A percentile compares a stretch with the other conserved stretches of the same genome.
Evolutionary conservation across 805 yeast species (phyloP).

Genomic region (Candida glaebosa): DNA sequence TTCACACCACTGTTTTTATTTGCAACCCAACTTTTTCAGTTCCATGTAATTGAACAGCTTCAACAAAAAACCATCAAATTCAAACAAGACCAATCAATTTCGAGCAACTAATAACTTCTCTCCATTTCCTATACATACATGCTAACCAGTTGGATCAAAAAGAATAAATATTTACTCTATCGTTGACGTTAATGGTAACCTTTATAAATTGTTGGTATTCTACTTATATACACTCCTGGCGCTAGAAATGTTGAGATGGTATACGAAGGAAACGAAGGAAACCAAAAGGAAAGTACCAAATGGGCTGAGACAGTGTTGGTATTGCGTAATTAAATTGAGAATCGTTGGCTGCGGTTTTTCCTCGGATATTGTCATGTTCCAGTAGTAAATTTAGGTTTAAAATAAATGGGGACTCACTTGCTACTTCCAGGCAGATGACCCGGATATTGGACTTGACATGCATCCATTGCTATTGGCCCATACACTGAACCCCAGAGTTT

Average conservation of each 20-base stretch:
- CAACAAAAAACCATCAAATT: not conserved
- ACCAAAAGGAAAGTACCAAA: too few species aligned
- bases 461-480: not conserved
- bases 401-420: too few species aligned
- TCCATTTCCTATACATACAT: not conserved
- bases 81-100: too few species aligned
- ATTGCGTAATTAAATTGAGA: too few species aligned
- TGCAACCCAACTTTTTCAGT: too few species aligned
- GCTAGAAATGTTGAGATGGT: not conserved
- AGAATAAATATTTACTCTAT: not conserved
- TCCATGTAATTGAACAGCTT: not conserved
- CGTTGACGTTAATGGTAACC: not conserved
- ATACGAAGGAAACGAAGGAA: not conserved
- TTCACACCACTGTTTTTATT: too few species aligned
- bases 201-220: conserved; percentile 2
- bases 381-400: not conserved
- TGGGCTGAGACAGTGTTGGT: too few species aligned
- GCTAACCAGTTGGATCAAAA: too few species aligned
- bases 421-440: not conserved
- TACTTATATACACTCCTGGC: conserved; percentile 5
- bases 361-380: not conserved
- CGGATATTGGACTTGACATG: not conserved
- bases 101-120: too few species aligned
- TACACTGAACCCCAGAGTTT: not conserved
- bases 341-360: too few species aligned